Base-by-base conservation (phyloP, 129 eudicot genomes). In the Chrysanthemum seticuspe region DNA sequence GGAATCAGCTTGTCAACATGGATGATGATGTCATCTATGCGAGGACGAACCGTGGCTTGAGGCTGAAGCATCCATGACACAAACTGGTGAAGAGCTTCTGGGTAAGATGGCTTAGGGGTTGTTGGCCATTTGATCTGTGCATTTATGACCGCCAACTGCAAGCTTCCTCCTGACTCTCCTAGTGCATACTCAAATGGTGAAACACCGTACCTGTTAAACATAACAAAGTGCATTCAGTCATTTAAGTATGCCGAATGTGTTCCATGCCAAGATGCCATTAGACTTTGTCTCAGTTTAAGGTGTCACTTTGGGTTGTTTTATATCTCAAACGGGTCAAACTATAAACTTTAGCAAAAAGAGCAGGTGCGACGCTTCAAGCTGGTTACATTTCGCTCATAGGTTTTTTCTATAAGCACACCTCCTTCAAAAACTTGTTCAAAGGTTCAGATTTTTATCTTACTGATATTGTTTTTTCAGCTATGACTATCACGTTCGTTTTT, bases 41-140 rank as follows among this genome's bases (percentile, higher is more conserved):
- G 76, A 21, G 96, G 98, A 34, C 98, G 83, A 45, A 93, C 96
- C 0, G 95, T 61, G 14, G 92, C 83, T 83, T 89, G 96, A 54
- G 96, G 96, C 85, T 93, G 96, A 45, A 93, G 87, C 96, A 93
- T 89, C 98, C 98, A 89, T 58, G 96, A 89, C 59, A 93, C 87
- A 40, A 93, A 93, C 90, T 93, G 95, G 76, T 85, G 95, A 73
- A 93, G 92, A 9, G 92, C 85, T 0, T 89, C 98, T 0, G 98
- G 98, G 40, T 93, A 93, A 6, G 92, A 78, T 34, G 95, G 88
- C 50, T 89, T 89, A 19, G 92, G 89, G 23, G 87, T 87, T 15
- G 80, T 76, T 64, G 98, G 96, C 96, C 96, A 93, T 76, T 93
- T 89, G 54, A 93, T 74, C 73, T 93, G 98, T 55, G 91, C 96